Conservation (phyloP, 2,329 filamentous ascomycete species). For the Bipolaris zeicola region DNA sequence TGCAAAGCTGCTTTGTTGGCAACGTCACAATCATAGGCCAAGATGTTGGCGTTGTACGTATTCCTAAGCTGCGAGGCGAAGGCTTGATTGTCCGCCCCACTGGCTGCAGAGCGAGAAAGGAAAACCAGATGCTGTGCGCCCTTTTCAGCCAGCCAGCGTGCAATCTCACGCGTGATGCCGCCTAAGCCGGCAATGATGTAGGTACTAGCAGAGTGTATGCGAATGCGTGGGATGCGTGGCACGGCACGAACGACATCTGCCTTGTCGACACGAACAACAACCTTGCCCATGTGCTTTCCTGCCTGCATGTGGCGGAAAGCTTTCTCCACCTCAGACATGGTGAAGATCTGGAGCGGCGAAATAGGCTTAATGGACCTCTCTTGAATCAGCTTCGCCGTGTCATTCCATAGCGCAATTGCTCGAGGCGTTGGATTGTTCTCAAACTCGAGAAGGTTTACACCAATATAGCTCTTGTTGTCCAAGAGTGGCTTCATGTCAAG, state of each 20-base stretch:
- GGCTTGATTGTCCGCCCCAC: slow-evolving; percentile 4
- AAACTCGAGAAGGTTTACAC: slow-evolving; percentile 11
- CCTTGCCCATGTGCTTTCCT: slow-evolving; percentile 49
- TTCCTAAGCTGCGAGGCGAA: slow-evolving; percentile 2
- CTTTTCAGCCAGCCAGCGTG: slow-evolving; percentile 22
- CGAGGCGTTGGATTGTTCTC: slow-evolving; percentile 3
- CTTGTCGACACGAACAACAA: slow-evolving; percentile 41
- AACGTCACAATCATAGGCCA: slow-evolving; percentile 6
- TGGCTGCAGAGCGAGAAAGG: slow-evolving; percentile 20
- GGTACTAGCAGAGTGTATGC: slow-evolving; percentile 18
- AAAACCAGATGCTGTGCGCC: slow-evolving; percentile 31
- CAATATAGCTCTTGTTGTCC: slow-evolving; percentile 10
- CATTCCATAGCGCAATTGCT: neutral
- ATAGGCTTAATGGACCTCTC: slow-evolving; percentile 6
- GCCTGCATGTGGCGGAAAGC: slow-evolving; percentile 28
- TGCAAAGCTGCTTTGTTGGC: slow-evolving; percentile 3
- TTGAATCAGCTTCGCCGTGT: slow-evolving; percentile 7
- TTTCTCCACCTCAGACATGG: slow-evolving; percentile 9
- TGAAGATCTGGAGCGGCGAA: slow-evolving; percentile 9
- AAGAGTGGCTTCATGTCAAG: slow-evolving; percentile 23
- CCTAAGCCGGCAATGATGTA: slow-evolving; percentile 32
- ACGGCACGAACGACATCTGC: slow-evolving; percentile 19
- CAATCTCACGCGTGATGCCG: slow-evolving; percentile 27
- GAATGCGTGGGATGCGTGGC: neutral
- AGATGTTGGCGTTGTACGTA: slow-evolving; percentile 1